Evolutionary conservation across 768 basidiomycete species (phyloP), one percentile per base, ranked within the genome.

Genomic region (Amanita pseudoporphyria): DNA sequence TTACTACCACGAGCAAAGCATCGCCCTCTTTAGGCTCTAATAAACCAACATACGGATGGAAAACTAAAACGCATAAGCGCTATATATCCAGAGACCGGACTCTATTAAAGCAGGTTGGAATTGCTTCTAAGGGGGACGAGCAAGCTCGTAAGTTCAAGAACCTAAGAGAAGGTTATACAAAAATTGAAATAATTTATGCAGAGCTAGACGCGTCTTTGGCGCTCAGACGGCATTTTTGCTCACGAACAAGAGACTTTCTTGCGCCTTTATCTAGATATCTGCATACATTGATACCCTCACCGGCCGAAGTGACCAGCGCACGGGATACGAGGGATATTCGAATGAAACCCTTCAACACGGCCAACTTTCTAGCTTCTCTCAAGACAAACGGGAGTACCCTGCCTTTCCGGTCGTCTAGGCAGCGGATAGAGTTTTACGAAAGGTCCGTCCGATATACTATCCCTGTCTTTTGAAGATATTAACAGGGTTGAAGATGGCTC

Each of bases 241-340:
- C 85, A 35, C 76, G 94, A 39, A 91, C 95, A 1, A 87, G 84
- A 16, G 84, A 84, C 47, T 73, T 98, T 53, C 77, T 97, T 18
- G 83, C 88, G 2, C 95, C 95, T 0, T 74, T 98, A 4, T 84
- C 94, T 57, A 79, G 94, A 55, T 97, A 97, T 70, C 81, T 97
- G 36, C 85, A 87, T 52, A 84, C 84, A 1, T 75, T 94, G 42
- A 89, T 93, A 62, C 88, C 89, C 51, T 74, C 80, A 16, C 83
- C 80, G 5, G 64, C 70, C 6, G 80, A 82, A 56, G 67, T 76
- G 37, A 62, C 65, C 5, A 55, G 59, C 28, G 62, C 74, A 28
- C 58, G 68, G 13, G 56, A 61, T 13, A 53, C 53, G 22, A 56
- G 60, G 46, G 54, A 57, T 6, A 66, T 71, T 21, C 72, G 80